Base-by-base conservation (phyloP, 2,329 filamentous ascomycete species). In the Neofusicoccum sp. region DNA sequence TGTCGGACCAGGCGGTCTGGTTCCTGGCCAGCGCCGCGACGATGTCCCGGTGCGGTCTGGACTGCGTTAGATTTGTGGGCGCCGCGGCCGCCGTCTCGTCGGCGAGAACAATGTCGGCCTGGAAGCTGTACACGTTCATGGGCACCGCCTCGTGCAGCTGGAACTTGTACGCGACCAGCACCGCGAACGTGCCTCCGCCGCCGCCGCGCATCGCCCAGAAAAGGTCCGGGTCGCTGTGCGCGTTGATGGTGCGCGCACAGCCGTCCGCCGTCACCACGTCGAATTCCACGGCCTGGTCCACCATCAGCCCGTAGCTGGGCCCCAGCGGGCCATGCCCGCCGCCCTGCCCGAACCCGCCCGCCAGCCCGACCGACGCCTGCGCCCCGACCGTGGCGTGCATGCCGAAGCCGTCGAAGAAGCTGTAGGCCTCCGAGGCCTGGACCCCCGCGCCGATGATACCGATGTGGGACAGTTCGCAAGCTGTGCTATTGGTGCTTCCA, bases 251-350 rank as follows among this genome's bases (percentile, higher is more conserved):
- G n/a, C 66, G 63, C 9, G 71, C 63, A n/a, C 71, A 63, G n/a
- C 75, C 75, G 36, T 72, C 65, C 4, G 74, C 73, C 3, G 74
- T 76, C 12, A 78, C 69, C 6, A 72, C 70, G n/a, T 74, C 70
- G 56, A 73, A 75, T 3, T 71, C 70, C 8, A 77, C 65, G 3
- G 71, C 67, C 20, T 72, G 69, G 48, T 76, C 73, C 33, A 71
- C 68, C 33, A 70, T 72, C 67, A 76, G 70, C 1, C 75, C 76
- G 31, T 75, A 73, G 9, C 71, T 70, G 12, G 66, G 65, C 4
- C 71, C 66, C 28, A 79, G 61, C 0, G 76, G 75, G 2, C 76
- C 77, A 60, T 79, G 75, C 6, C 78, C 78, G 51, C 76, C 78
- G 40, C 76, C 75, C 60, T 76, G 74, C 26, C 75, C 71, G 61